Base-by-base conservation (phyloP, 2,329 filamentous ascomycete species). In the Colletotrichum sansevieriae region DNA sequence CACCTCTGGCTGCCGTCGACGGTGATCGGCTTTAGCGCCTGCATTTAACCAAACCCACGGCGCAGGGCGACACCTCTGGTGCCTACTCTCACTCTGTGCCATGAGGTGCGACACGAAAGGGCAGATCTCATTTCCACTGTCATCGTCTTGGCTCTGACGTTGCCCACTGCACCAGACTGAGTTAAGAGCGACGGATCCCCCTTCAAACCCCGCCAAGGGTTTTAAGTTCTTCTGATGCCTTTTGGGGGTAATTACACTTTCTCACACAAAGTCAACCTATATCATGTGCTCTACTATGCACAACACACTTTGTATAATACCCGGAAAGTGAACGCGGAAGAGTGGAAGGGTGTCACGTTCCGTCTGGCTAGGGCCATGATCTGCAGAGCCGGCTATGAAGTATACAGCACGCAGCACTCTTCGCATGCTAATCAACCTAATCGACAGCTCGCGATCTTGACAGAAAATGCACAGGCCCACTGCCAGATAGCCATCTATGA, bases 51-150 rank as follows among this genome's bases (percentile, higher is more conserved):
- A 66, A 61, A 33, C 41, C 43, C 65, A 33, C 47, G 46, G 33
- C 41, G 37, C 39, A 60, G 22, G 20, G 51, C 22, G 35, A 47
- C 25, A 18, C 29, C 22, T 22, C 22, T 18, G 18, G 18, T 18
- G 18, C 18, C 18, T 18, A 12, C n/a, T 33, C 49, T 33, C 29
- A 29, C 33, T 12, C 49, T 29, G 6, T 18, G 49, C 41, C 22
- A 37, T 22, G 20, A 44, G 29, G 35, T 56, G 55, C 49, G 63
- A 66, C 62, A 66, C 41, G 62, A 62, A 69, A 58, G 29, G 35
- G 43, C 33, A 56, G 35, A 56, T 65, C 55, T 57, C 66, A 66
- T 69, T 52, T 61, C 43, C 62, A 57, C 66, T 29, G 35, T 10
- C 35, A 37, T 61, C 56, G 47, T 25, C 41, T 25, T 13, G 13